Base-by-base conservation (phyloP, 2,329 filamentous ascomycete genomes). In the Gaeumannomyces sp. region DNA sequence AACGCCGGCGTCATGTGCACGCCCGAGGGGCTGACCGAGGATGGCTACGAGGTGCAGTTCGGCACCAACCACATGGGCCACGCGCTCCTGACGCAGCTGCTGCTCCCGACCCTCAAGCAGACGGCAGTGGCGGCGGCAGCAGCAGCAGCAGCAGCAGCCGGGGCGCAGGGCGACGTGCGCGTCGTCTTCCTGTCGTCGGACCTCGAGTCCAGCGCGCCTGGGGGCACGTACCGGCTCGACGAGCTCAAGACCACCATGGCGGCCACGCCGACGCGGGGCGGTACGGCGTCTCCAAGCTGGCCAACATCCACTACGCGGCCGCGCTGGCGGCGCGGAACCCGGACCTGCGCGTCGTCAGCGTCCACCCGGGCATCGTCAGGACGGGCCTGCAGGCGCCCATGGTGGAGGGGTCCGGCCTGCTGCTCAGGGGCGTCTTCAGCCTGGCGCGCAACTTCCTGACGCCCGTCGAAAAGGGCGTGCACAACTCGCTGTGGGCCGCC, bases 41-140 rank as follows among this genome's bases (percentile, higher is more conserved):
- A 81, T 25, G 79, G 79, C 25, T 82, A 80, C 70, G 81, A 83
- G 69, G 67, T 77, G 22, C 77, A 80, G 65, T 80, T 82, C 67
- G 79, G 76, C 19, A 80, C 76, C 7, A 83, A 83, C 67, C 78
- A 82, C 69, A 67, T 82, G 31, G 79, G 79, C 28, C 80, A 81
- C 63, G 78, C 77, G 3, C 72, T 80, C 1, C 73, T 83, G 4
- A 75, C 74, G 45, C 75, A 76, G 60, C 71, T 76, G 1, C 69
- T 81, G 13, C 64, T 69, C 11, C 72, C 73, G 0, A 61, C 69
- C 16, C 67, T 74, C 7, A 63, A 66, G 19, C 65, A 67, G 19
- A 74, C 72, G 22, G 53, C 65, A 10, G 50, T 63, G 22, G 45
- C 64, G 8, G 61, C 38, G 1, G 33, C n/a, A n/a, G 61, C 14